Evolutionary conservation across 106 monocot genomes (phyloP).

Genomic region (Triglochin maritima): DNA sequence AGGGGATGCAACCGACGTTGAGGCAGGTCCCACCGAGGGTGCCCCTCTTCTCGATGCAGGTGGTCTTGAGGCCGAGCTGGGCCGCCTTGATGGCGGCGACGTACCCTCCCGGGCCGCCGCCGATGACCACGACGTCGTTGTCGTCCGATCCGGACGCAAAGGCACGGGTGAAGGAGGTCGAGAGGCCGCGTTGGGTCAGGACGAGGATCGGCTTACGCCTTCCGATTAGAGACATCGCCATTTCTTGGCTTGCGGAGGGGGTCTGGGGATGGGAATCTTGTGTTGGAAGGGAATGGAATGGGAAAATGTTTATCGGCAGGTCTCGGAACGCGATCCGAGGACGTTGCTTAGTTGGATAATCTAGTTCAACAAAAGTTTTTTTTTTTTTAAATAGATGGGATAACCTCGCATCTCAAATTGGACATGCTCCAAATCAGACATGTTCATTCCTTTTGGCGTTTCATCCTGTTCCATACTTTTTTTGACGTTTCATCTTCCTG

Average conservation of each 20-base stretch:
- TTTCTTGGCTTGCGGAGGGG: background rate
- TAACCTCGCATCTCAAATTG: too few species aligned
- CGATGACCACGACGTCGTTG: slow-evolving; percentile 76
- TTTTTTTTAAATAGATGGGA: too few species aligned
- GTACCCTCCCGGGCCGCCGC: slow-evolving; percentile 83
- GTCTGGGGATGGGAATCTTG: too few species aligned
- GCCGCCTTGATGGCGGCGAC: slow-evolving; percentile 91
- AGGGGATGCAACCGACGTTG: slow-evolving; percentile 88
- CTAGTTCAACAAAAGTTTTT: too few species aligned
- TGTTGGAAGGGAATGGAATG: too few species aligned
- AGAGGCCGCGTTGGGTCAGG: background rate
- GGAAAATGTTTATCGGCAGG: too few species aligned
- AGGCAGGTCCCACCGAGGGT: slow-evolving; percentile 85
- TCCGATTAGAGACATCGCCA: slow-evolving; percentile 53
- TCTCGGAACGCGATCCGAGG: too few species aligned
- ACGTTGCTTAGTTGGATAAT: too few species aligned
- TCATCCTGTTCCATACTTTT: too few species aligned
- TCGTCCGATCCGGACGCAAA: slow-evolving; percentile 60
- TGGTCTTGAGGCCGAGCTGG: slow-evolving; percentile 80
- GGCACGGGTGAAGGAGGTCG: slow-evolving; percentile 7
- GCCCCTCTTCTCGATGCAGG: slow-evolving; percentile 82
- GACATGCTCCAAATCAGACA: too few species aligned
- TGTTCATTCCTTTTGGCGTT: too few species aligned
- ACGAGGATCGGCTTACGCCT: slow-evolving; percentile 21
- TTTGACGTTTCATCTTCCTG: too few species aligned